A percentile compares a stretch with the other conserved stretches of the same genome.
These are phyloP conservation scores for Ambrosia trifida DNA, from an alignment of 129 eudicot genomes.

Conservation along the genomic window DNA sequence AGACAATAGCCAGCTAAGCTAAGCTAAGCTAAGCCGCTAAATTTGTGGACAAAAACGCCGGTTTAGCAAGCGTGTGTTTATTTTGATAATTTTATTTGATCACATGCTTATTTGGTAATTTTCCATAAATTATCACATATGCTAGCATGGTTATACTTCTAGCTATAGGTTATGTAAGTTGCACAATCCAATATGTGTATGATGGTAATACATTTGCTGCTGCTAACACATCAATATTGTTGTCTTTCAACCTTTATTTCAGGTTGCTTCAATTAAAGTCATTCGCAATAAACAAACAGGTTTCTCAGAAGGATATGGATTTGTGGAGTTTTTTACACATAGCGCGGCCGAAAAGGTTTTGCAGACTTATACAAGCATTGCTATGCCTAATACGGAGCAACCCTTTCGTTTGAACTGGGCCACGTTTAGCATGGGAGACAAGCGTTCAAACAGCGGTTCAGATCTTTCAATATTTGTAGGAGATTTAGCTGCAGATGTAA, in stretches of 20 bases:
- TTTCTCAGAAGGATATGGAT: conserved; percentile 84
- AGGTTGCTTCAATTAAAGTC: conserved; percentile 81
- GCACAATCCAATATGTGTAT: not conserved
- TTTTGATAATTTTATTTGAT: no score
- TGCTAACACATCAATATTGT: not conserved
- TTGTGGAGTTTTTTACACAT: conserved; percentile 77
- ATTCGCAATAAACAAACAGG: conserved; percentile 91
- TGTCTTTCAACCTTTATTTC: conserved; percentile 7
- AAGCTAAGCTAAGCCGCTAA: no score
- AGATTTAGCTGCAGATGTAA: conserved; percentile 90
- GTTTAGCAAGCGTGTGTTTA: no score
- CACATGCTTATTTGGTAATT: no score
- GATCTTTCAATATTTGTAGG: conserved; percentile 92
- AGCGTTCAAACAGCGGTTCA: conserved; percentile 76
- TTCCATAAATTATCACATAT: no score
- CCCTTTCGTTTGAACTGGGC: conserved; percentile 91
- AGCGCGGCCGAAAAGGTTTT: conserved; percentile 76
- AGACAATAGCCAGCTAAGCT: no score
- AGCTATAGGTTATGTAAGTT: not conserved
- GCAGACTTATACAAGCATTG: conserved; percentile 54
- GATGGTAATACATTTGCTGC: not conserved
- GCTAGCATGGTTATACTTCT: no score
- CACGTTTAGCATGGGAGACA: conserved; percentile 88
- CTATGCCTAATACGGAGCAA: conserved; percentile 81
- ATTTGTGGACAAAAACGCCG: no score